Conservation (phyloP, 257 asterid species). For the Solanum appendiculatum region DNA sequence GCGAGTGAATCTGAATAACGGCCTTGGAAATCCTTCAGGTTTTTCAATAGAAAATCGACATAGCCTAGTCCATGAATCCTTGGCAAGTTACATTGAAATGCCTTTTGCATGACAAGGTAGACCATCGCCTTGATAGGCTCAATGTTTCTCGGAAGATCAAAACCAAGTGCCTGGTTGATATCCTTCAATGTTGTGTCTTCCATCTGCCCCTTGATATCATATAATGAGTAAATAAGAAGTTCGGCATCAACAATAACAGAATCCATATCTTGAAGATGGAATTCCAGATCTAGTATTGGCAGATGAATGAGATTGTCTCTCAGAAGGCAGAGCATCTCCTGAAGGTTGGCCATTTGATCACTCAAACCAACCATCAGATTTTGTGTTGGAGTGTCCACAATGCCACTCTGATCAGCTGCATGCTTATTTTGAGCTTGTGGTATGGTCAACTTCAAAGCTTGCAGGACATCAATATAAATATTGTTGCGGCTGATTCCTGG, state of each 20-base stretch:
- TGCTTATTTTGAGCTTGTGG: background rate
- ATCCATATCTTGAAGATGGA: too few species aligned
- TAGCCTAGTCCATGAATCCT: background rate
- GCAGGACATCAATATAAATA: background rate
- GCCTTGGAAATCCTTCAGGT: too few species aligned
- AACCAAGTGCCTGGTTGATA: too few species aligned
- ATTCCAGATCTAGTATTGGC: too few species aligned
- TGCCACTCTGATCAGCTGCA: background rate
- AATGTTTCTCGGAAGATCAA: background rate
- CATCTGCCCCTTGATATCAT: background rate
- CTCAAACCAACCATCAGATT: background rate
- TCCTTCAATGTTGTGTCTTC: too few species aligned
- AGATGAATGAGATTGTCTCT: too few species aligned
- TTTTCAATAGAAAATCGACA: background rate
- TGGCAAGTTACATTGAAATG: background rate
- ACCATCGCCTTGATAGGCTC: background rate
- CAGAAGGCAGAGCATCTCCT: too few species aligned
- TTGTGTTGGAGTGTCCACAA: background rate
- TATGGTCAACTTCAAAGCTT: too few species aligned
- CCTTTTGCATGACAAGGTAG: background rate
- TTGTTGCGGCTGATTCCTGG: background rate
- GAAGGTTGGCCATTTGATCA: background rate
- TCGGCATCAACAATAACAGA: background rate
- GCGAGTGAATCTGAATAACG: background rate
- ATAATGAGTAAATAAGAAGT: background rate